A percentile compares a stretch with the other conserved stretches of the same genome.
phyloP scores from a whole-genome alignment of 257 asterid species.

The Striga asiatica region DNA sequence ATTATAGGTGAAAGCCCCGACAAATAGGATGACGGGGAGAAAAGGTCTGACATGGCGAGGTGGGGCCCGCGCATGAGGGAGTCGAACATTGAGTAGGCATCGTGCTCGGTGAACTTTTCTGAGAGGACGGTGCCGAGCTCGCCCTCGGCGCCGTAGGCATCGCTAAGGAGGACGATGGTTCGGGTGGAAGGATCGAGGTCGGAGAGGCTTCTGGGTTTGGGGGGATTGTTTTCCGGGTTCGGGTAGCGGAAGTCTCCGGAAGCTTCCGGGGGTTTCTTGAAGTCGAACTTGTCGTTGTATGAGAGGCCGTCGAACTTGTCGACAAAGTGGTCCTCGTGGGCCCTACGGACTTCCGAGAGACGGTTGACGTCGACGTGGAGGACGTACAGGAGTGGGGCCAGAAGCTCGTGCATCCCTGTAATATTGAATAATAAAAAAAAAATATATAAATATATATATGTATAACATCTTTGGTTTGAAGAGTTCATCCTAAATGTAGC shows the following conservation, averaged over 20 bases:
- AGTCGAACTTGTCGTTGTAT: conserved; percentile 37
- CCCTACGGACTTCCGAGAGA: not conserved
- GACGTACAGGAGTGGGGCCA: not conserved
- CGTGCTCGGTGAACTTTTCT: conserved; percentile 84
- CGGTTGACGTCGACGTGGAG: not conserved
- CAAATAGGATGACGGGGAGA: conserved; percentile 44
- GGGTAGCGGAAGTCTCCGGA: conserved; percentile 24
- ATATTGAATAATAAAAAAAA: too few species aligned
- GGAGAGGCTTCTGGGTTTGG: conserved; percentile 25
- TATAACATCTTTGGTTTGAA: not conserved
- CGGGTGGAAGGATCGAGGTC: conserved; percentile 68
- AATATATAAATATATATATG: not conserved
- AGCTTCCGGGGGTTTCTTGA: conserved; percentile 60
- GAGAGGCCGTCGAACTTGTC: not conserved
- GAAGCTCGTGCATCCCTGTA: not conserved
- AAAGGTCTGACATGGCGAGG: conserved; percentile 74
- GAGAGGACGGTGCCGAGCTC: conserved; percentile 83
- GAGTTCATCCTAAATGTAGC: not conserved
- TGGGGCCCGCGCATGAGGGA: conserved; percentile 73
- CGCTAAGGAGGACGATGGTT: conserved; percentile 52
- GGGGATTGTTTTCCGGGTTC: conserved; percentile 26
- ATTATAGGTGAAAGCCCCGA: conserved; percentile 67
- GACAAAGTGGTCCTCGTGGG: not conserved
- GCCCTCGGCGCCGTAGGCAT: conserved; percentile 93
- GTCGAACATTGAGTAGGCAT: conserved; percentile 82